Evolutionary conservation across 2,329 filamentous ascomycete species (phyloP).

Genomic region (Sclerotinia trifoliorum): DNA sequence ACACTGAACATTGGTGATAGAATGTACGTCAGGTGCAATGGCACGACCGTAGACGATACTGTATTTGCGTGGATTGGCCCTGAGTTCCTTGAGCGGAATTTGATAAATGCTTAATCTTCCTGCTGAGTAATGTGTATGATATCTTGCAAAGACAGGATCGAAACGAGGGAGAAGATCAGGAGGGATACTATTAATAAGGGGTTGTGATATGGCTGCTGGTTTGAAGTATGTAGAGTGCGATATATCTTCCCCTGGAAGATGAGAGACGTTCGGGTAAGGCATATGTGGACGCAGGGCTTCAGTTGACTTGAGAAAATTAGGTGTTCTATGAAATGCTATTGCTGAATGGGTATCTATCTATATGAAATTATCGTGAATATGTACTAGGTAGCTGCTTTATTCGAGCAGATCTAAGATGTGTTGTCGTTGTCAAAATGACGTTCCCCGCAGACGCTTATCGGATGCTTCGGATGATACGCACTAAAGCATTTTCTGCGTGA

Average conservation of each 20-base stretch:
- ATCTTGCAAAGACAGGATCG: slow-evolving; percentile 44
- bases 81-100: slow-evolving; percentile 38
- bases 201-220: slow-evolving; percentile 35
- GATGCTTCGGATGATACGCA: slow-evolving; percentile 11
- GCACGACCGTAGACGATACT: slow-evolving; percentile 42
- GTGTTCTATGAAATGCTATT: not conserved
- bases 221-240: slow-evolving; percentile 13
- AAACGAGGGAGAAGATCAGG: slow-evolving; percentile 41
- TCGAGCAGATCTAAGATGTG: not conserved
- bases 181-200: slow-evolving; percentile 46
- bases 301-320: not conserved
- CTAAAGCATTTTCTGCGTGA: slow-evolving; percentile 9
- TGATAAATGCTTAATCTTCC: slow-evolving; percentile 46
- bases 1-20: slow-evolving; percentile 43
- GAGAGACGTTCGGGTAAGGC: slow-evolving; percentile 13
- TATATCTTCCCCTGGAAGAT: slow-evolving; percentile 12
- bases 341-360: slow-evolving; percentile 10
- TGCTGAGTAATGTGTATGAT: slow-evolving; percentile 45
- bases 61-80: slow-evolving; percentile 44
- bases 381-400: not conserved
- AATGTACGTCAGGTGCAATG: slow-evolving; percentile 40
- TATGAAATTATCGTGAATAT: not conserved
- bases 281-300: not conserved
- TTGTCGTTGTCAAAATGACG: slow-evolving; percentile 7
- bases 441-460: slow-evolving; percentile 19